Evolutionary conservation across 2,329 filamentous ascomycete species (phyloP).

Genomic region (Zymoseptoria ardabiliae): DNA sequence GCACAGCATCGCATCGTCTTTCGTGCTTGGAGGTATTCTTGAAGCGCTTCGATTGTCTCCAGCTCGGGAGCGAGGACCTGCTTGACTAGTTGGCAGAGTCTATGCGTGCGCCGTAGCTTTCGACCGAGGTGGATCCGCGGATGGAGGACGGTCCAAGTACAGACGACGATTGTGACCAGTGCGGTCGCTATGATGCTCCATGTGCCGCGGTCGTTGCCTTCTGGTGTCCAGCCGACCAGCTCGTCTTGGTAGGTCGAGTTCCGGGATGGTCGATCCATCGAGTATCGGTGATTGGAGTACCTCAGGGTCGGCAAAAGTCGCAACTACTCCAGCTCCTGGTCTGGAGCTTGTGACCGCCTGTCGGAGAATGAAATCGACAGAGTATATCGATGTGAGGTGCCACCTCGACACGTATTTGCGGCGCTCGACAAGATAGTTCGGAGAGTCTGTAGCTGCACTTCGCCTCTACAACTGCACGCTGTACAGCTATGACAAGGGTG

Average conservation of each 20-base stretch:
- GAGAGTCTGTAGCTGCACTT: too few species aligned
- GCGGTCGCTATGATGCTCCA: slow-evolving; percentile 28
- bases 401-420: too few species aligned
- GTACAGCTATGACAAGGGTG: too few species aligned
- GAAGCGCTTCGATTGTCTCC: slow-evolving; percentile 30
- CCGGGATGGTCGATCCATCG: too few species aligned
- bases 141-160: slow-evolving; percentile 33
- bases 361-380: too few species aligned
- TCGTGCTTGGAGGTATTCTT: slow-evolving; percentile 31
- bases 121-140: slow-evolving; percentile 27
- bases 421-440: too few species aligned
- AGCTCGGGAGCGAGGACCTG: slow-evolving; percentile 32
- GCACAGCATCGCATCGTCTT: slow-evolving; percentile 24
- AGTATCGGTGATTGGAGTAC: too few species aligned
- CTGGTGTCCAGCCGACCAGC: slow-evolving; percentile 27
- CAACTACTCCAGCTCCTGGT: too few species aligned
- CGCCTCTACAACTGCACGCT: too few species aligned
- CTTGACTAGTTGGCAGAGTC: slow-evolving; percentile 26
- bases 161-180: slow-evolving; percentile 30
- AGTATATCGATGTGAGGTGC: too few species aligned
- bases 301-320: too few species aligned
- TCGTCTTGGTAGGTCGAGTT: not conserved
- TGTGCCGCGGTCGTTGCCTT: slow-evolving; percentile 28
- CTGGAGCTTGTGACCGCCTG: too few species aligned
- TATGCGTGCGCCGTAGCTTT: slow-evolving; percentile 18